Evolutionary conservation across 305 asterid species (phyloP).

Genomic region (Vinca major): DNA sequence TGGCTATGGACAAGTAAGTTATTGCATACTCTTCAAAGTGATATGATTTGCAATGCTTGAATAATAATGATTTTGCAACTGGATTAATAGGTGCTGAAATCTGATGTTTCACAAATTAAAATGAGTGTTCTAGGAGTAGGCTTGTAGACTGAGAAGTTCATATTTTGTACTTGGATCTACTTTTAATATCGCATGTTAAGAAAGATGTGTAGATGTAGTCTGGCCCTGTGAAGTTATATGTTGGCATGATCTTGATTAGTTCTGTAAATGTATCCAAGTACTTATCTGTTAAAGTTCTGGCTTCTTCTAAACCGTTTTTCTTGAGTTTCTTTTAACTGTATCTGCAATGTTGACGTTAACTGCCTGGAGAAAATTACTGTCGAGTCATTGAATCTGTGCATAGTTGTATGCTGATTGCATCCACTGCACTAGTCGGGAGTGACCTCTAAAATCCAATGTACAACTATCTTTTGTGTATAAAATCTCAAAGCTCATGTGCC

Average conservation of each 20-base stretch:
- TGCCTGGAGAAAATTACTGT: background rate
- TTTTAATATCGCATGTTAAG: background rate
- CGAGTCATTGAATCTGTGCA: background rate
- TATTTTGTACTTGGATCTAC: background rate
- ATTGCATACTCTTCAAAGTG: constrained; percentile 3
- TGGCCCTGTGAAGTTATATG: background rate
- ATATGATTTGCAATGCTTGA: background rate
- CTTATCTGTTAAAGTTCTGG: background rate
- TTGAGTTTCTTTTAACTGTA: background rate
- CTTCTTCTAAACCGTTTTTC: background rate
- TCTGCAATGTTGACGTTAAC: background rate
- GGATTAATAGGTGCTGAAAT: background rate
- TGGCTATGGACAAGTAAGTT: constrained; percentile 81
- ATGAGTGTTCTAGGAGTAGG: background rate
- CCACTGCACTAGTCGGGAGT: background rate
- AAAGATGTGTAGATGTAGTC: background rate
- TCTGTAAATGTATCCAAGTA: background rate
- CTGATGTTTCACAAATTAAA: background rate
- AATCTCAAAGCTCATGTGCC: background rate
- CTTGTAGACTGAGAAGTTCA: background rate
- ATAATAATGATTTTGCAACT: background rate
- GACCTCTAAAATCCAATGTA: background rate
- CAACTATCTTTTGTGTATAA: background rate
- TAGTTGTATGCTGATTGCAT: background rate
- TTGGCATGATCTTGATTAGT: background rate